Evolutionary conservation across 192 early-diverging fungal species (phyloP).

Genomic region (Coemansia sp.): DNA sequence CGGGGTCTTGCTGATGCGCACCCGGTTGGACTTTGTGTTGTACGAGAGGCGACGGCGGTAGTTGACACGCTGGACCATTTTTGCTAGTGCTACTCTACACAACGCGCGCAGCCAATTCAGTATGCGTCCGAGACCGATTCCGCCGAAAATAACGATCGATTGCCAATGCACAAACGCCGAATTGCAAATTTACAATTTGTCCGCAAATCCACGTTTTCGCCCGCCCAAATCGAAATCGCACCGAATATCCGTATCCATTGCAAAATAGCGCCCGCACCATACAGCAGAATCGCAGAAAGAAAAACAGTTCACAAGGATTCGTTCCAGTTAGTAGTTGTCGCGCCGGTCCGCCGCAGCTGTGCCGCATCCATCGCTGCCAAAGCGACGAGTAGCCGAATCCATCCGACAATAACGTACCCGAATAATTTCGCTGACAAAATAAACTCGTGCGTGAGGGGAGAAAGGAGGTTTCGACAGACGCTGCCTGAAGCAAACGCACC

Average conservation of each 20-base stretch:
- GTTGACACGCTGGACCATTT: conserved; percentile 68
- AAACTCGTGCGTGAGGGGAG: conserved; percentile 13
- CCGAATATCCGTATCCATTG: not conserved
- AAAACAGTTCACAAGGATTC: too few relatives aligned
- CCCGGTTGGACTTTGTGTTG: conserved; percentile 87
- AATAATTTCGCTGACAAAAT: conserved; percentile 1
- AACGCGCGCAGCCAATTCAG: not conserved
- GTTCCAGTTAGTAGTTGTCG: not conserved
- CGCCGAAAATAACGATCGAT: too few relatives aligned
- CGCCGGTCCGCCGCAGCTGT: not conserved
- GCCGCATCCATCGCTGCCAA: conserved; percentile 6
- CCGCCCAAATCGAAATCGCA: too few relatives aligned
- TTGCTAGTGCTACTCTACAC: conserved; percentile 35
- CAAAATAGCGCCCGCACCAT: not conserved
- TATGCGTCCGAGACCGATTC: not conserved
- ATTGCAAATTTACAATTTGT: too few relatives aligned
- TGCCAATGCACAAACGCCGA: too few relatives aligned
- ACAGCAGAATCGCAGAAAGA: not conserved
- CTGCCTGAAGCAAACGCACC: not conserved
- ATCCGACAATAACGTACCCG: conserved; percentile 8
- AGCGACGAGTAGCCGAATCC: not conserved
- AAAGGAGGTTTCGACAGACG: conserved; percentile 10
- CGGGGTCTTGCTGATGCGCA: conserved; percentile 75
- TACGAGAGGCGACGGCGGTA: conserved; percentile 82
- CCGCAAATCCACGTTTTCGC: too few relatives aligned